Conservation (phyloP, 495 filamentous ascomycete genomes). For the Talaromyces trachyspermus region DNA sequence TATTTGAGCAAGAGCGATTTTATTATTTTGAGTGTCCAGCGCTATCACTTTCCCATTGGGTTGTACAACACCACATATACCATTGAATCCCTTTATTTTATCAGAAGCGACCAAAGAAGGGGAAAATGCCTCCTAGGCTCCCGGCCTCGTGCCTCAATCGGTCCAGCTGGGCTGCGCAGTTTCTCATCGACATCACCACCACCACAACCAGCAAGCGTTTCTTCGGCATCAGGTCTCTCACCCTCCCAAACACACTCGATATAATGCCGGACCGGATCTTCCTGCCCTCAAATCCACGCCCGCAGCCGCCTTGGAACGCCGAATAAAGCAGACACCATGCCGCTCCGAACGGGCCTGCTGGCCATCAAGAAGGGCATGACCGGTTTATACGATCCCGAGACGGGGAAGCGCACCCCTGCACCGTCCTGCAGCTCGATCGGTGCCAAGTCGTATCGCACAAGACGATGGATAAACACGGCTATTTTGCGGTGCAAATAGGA, state of each 20-base stretch:
- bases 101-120: neutral
- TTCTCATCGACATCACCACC: slow-evolving; percentile 8
- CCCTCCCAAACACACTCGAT: slow-evolving; percentile 39
- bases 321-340: slow-evolving; percentile 67
- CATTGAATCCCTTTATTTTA: neutral
- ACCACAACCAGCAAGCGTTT: slow-evolving; percentile 19
- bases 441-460: slow-evolving; percentile 83
- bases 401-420: slow-evolving; percentile 78
- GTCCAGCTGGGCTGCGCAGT: slow-evolving; percentile 1
- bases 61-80: neutral
- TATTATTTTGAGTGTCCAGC: no score
- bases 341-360: slow-evolving; percentile 72
- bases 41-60: neutral
- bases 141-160: slow-evolving; percentile 3
- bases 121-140: slow-evolving; percentile 6
- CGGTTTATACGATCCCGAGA: slow-evolving; percentile 68
- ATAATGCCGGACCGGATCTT: slow-evolving; percentile 36
- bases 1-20: no score
- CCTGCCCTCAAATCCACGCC: slow-evolving; percentile 60
- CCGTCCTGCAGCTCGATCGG: slow-evolving; percentile 88
- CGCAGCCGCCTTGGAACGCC: slow-evolving; percentile 72
- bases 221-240: slow-evolving; percentile 46
- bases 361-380: slow-evolving; percentile 94
- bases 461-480: slow-evolving; percentile 72
- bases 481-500: slow-evolving; percentile 88